Evolutionary conservation across 352 stramenopile genomes (phyloP).

Genomic region (Phytophthora chlamydospora): DNA sequence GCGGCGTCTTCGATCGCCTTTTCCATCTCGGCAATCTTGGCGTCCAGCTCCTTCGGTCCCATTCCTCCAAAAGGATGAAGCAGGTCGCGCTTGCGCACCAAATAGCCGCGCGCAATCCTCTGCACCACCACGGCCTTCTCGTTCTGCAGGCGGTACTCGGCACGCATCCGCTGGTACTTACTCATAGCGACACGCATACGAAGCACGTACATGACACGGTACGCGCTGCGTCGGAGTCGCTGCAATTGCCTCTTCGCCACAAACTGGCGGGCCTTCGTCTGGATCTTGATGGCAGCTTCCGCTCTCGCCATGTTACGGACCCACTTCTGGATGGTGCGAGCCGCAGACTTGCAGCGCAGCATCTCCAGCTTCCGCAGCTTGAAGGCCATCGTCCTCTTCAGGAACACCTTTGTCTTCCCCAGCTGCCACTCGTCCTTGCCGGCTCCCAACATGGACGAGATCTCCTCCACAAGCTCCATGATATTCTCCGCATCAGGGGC

Average conservation of each 20-base stretch:
- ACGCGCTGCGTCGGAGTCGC: slow-evolving; percentile 61
- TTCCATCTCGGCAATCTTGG: slow-evolving; percentile 79
- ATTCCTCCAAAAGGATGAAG: slow-evolving; percentile 80
- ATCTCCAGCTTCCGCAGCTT: slow-evolving; percentile 86
- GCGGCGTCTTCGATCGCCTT: slow-evolving; percentile 79
- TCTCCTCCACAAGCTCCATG: slow-evolving; percentile 80
- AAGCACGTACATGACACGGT: slow-evolving; percentile 65
- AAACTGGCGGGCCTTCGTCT: slow-evolving; percentile 77
- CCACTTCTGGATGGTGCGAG: slow-evolving; percentile 84
- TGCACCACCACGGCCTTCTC: slow-evolving; percentile 74
- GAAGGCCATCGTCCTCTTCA: slow-evolving; percentile 79
- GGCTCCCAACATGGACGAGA: slow-evolving; percentile 85
- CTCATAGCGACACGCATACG: slow-evolving; percentile 66
- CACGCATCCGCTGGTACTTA: slow-evolving; percentile 60
- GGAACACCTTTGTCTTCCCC: slow-evolving; percentile 89
- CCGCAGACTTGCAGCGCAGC: slow-evolving; percentile 83
- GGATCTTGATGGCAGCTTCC: slow-evolving; percentile 68
- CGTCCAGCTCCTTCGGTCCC: slow-evolving; percentile 80
- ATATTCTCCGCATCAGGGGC: slow-evolving; percentile 87
- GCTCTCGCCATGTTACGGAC: slow-evolving; percentile 70
- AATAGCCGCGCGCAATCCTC: slow-evolving; percentile 69
- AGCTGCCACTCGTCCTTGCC: slow-evolving; percentile 91
- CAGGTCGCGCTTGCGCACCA: slow-evolving; percentile 78
- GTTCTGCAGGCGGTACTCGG: slow-evolving; percentile 57
- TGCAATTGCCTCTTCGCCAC: slow-evolving; percentile 60